Evolutionary conservation across 2,329 filamentous ascomycete genomes (phyloP).

Genomic region (Ambrosiella beaveri): DNA sequence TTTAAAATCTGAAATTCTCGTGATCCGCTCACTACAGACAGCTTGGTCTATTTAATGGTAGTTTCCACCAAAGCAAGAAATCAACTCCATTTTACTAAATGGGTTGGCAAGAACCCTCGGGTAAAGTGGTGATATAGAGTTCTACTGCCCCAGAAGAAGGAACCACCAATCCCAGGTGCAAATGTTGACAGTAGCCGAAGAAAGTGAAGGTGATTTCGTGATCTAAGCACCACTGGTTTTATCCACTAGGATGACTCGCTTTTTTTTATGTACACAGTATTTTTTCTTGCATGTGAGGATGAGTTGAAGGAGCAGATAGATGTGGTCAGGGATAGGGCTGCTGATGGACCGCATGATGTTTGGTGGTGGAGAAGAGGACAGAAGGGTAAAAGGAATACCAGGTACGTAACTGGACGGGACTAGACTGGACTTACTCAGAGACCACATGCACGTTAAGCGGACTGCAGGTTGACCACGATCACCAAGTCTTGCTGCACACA

Average conservation of each 20-base stretch:
- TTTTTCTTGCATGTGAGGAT: background rate
- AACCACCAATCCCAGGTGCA: background rate
- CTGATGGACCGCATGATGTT: background rate
- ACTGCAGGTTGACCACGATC: too few relatives aligned
- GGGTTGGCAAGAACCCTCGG: background rate
- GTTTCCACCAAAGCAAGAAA: background rate
- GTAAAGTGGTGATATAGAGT: background rate
- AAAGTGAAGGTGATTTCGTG: background rate
- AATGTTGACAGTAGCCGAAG: background rate
- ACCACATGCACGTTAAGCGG: background rate
- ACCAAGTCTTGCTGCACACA: too few relatives aligned
- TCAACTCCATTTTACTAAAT: background rate
- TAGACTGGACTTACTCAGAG: background rate
- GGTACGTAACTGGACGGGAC: background rate
- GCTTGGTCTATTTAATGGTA: too few relatives aligned
- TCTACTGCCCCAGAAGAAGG: background rate
- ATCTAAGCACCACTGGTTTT: background rate
- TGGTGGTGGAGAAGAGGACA: background rate
- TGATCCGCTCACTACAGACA: too few relatives aligned
- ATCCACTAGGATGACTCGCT: background rate
- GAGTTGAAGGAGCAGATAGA: conserved; percentile 1
- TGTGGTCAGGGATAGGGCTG: background rate
- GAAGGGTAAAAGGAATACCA: background rate
- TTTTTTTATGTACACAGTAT: background rate
- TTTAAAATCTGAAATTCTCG: background rate